A percentile compares a stretch with the other conserved stretches of the same genome.
Evolutionary conservation across 257 asterid species (phyloP).

Genomic region (Petrea volubilis): DNA sequence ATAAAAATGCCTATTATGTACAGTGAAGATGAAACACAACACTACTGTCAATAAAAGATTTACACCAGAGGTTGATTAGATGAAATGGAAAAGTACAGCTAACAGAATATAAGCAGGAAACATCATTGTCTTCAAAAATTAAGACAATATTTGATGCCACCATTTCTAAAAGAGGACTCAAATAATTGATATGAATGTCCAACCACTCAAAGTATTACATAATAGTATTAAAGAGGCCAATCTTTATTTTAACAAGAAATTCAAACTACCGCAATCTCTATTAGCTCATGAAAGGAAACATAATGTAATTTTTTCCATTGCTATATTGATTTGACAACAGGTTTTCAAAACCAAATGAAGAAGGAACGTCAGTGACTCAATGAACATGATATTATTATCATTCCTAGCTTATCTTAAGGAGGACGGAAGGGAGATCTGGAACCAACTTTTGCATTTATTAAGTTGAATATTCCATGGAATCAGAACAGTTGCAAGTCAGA

Average conservation of each 20-base stretch:
- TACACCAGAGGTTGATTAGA: not conserved
- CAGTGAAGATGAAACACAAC: slow-evolving; percentile 17
- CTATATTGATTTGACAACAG: not conserved
- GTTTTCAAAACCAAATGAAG: slow-evolving; percentile 1
- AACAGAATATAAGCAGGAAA: not conserved
- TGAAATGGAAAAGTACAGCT: slow-evolving; percentile 6
- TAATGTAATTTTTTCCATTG: not conserved
- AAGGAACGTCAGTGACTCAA: not conserved
- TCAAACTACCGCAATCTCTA: not conserved
- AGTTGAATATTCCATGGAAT: not conserved
- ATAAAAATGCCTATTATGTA: slow-evolving; percentile 48
- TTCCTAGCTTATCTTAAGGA: slow-evolving; percentile 9
- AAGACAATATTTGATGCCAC: not conserved
- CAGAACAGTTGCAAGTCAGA: slow-evolving; percentile 6
- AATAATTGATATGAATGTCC: not conserved
- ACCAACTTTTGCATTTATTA: not conserved
- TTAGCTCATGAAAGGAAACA: not conserved
- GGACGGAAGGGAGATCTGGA: not conserved
- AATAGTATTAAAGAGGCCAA: not conserved
- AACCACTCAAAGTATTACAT: not conserved
- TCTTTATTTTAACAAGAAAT: not conserved
- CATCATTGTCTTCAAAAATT: slow-evolving; percentile 5
- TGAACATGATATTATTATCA: not conserved
- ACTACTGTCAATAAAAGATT: slow-evolving; percentile 1
- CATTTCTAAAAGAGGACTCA: not conserved